Evolutionary conservation across 2,329 filamentous ascomycete genomes (phyloP).

Genomic region (Aureobasidium pullulans): DNA sequence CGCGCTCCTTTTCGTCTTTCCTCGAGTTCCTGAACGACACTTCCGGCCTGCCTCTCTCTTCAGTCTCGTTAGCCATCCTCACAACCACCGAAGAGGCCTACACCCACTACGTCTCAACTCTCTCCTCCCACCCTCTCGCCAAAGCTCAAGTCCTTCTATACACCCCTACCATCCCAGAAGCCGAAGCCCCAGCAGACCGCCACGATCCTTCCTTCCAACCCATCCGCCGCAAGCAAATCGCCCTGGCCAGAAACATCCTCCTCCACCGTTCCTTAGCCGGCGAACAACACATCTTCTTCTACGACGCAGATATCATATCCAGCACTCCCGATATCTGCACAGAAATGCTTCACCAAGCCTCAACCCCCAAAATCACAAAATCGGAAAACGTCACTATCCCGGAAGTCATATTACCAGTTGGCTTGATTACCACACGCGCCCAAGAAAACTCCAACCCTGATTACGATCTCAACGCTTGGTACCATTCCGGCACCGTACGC

Average conservation of each 20-base stretch:
- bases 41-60: background rate
- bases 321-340: background rate
- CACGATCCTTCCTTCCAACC: background rate
- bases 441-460: background rate
- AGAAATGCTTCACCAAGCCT: background rate
- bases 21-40: background rate
- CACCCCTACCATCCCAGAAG: background rate
- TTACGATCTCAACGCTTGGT: slow-evolving; percentile 1
- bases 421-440: background rate
- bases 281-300: slow-evolving; percentile 1
- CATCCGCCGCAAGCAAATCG: background rate
- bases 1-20: background rate
- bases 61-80: background rate
- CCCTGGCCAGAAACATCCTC: background rate
- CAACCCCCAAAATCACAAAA: background rate
- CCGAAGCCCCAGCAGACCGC: background rate
- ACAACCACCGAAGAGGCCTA: background rate
- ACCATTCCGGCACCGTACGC: background rate
- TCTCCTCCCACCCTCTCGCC: background rate
- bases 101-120: background rate
- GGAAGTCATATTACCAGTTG: background rate
- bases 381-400: background rate
- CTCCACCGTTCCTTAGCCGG: background rate
- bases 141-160: background rate
- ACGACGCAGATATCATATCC: background rate